A percentile compares a stretch with the other conserved stretches of the same genome.
These are phyloP conservation scores for Sanghuangporus sanghuang DNA, from an alignment of 1,284 basidiomycete genomes.

Conservation along the genomic window DNA sequence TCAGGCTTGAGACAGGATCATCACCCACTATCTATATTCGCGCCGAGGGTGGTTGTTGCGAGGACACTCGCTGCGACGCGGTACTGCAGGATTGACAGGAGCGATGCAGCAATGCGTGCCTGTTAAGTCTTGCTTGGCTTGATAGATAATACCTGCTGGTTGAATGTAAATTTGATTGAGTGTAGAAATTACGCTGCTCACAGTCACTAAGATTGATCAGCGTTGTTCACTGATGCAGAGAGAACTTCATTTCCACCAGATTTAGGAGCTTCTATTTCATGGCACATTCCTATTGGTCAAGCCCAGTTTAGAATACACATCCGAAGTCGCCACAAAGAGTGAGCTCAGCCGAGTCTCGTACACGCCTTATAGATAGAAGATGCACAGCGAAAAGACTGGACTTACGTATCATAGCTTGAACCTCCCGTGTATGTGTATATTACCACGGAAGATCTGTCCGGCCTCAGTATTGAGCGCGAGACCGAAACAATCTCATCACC, in stretches of 20 bases:
- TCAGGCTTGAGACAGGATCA: background rate
- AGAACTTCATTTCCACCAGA: no score
- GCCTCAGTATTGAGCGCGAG: background rate
- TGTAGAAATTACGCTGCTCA: no score
- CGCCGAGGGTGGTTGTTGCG: background rate
- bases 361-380: no score
- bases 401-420: background rate
- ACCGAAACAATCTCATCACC: background rate
- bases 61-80: background rate
- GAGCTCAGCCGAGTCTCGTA: no score
- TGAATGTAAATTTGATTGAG: no score
- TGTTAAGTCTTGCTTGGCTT: background rate
- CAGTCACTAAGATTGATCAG: no score
- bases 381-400: no score
- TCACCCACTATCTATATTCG: background rate
- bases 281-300: no score
- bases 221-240: no score
- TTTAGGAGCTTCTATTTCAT: no score
- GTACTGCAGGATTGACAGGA: background rate
- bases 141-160: background rate
- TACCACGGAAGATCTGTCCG: background rate
- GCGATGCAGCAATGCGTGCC: background rate
- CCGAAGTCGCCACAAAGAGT: no score
- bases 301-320: no score
- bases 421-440: background rate